Base-by-base conservation (phyloP, 2,329 filamentous ascomycete genomes). In the Fusarium devonianum region DNA sequence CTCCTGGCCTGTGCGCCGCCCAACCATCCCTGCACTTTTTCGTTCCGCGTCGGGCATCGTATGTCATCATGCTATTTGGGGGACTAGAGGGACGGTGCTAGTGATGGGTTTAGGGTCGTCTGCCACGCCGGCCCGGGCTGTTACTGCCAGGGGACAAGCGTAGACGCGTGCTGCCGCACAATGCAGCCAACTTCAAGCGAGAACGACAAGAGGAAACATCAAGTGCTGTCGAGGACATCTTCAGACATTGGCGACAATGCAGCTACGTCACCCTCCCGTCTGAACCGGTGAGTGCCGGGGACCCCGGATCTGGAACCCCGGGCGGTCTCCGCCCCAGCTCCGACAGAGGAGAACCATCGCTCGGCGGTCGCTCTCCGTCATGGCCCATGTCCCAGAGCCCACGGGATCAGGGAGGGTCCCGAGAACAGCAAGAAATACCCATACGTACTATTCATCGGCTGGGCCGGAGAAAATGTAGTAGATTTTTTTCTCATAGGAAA, bases 301-400 rank as follows among this genome's bases (percentile, higher is more conserved):
- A 14, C 19, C 25, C 36, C 56, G 56, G 59, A 50, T 22, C 30
- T 22, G 18, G 56, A 43, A 32, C 28, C 59, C n/a, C 44, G 48
- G 42, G 10, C 10, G 30, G 32, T 40, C 49, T 55, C 59, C 59
- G 50, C 43, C 29, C 43, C 49, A 64, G 49, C 59, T 63, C 61
- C 61, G 61, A 49, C 34, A 12, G 18, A 5, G 5, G 3, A 25
- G n/a, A n/a, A 12, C 17, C 22, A 29, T 30, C 3, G 21, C 41
- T 53, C 56, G 55, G 56, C 17, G 36, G 58, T 58, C 9, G 18
- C 37, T 56, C 52, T 60, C 56, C 56, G 56, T 38, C 21, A 34
- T 17, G 26, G 28, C 29, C 44, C 35, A 39, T 47, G 41, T 50
- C 14, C 29, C 41, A 26, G 39, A 9, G 40, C 35, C 17, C 46